Evolutionary conservation across 2,329 filamentous ascomycete genomes (phyloP).

Genomic region (Xylaria sp.): DNA sequence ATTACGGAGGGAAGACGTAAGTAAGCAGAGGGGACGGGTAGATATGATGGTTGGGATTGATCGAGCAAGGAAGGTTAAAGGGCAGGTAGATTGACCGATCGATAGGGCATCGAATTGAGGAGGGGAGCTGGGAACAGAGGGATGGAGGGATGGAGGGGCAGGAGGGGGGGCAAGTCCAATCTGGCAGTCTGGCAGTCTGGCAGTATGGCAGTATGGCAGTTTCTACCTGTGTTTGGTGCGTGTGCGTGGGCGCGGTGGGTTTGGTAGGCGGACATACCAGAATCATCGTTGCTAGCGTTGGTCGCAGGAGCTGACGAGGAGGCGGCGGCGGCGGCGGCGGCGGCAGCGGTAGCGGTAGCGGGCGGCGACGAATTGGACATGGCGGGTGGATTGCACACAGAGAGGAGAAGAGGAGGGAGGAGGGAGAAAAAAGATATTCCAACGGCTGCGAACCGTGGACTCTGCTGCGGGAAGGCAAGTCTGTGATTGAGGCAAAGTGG

Average conservation of each 20-base stretch:
- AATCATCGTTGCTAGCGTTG: constrained; percentile 49
- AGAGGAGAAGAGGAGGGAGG: constrained; percentile 11
- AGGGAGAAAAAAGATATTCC: constrained; percentile 31
- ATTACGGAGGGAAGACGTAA: constrained; percentile 5
- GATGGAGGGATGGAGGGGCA: constrained; percentile 36
- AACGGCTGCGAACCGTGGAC: constrained; percentile 44
- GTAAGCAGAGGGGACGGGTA: constrained; percentile 13
- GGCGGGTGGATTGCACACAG: constrained; percentile 36
- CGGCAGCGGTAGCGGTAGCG: constrained; percentile 41
- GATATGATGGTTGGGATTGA: constrained; percentile 5
- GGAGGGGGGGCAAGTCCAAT: constrained; percentile 14
- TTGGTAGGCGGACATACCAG: constrained; percentile 43
- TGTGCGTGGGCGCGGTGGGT: constrained; percentile 6
- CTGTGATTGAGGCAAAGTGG: constrained; percentile 20
- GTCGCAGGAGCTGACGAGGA: constrained; percentile 41
- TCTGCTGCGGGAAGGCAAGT: constrained; percentile 37
- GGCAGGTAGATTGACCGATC: background rate
- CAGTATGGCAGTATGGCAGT: background rate
- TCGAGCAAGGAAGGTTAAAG: background rate
- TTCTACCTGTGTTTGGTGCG: constrained; percentile 9
- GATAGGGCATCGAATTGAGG: constrained; percentile 30
- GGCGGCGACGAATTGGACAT: constrained; percentile 51
- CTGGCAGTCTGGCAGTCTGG: background rate
- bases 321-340: constrained; percentile 31
- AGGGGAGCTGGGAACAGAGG: constrained; percentile 35